Base-by-base conservation (phyloP, 805 yeast genomes). In the Candida sphagnicola region DNA sequence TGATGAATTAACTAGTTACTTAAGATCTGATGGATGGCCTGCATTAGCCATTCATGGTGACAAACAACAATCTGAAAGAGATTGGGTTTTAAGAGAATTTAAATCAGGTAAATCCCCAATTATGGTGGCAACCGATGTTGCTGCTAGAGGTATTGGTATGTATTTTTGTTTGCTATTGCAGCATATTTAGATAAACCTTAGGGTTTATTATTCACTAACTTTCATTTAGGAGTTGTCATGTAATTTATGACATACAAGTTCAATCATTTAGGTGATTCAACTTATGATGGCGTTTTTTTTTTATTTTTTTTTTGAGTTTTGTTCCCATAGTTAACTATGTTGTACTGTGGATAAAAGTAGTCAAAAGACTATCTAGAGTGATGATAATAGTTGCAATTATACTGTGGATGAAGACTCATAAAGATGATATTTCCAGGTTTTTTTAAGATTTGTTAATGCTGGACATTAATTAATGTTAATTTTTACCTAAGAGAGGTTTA, bases 91-190 rank as follows among this genome's bases (percentile, higher is more conserved):
- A 66, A 76, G 72, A 52, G 96, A 91, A 70, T 93, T 93, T 75
- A 86, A 85, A 77, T 60, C 78, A 44, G 98, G 98, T 55, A 85
- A 82, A 67, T 81, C 95, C 40, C 96, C 96, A 49, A 83, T 93
- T 58, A 89, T 93, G 97, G 96, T 90, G 62, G 99, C 99, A 46
- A 93, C 99, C 49, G 99, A 93, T 68, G 99, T 93, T 65, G 99
- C 99, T 47, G 96, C 99, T 51, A 86, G 99, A 78, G 99, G 99
- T 81, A 89, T 93, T 74, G 97, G 96, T 88, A 87, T 70, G 96
- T 86, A 65, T 61, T 31, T 16, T 35, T 37, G 11, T 33, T 33
- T 18, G 13, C 29, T 26, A 12, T 5, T 8, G n/a, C 15, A 26
- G 8, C 10, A 11, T 8, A 11, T 11, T 21, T 13, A 13, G 5